Evolutionary conservation across 495 filamentous ascomycete species (phyloP).

Genomic region (Patellaria atrata): DNA sequence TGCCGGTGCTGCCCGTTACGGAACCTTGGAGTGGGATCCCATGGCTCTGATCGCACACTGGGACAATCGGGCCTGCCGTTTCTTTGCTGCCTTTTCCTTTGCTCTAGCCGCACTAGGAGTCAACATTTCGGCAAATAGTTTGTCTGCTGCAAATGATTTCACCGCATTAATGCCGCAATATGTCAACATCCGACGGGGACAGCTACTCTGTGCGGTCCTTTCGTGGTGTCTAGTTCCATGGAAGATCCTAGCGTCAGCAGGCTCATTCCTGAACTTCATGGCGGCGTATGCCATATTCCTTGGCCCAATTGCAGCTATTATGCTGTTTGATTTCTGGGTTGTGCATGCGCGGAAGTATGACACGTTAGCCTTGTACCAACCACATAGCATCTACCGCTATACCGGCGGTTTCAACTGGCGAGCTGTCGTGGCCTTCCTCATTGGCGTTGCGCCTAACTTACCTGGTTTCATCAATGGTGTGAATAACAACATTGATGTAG

Average conservation of each 20-base stretch:
- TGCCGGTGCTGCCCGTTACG: constrained; percentile 29
- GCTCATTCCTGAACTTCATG: constrained; percentile 46
- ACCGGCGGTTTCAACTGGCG: constrained; percentile 48
- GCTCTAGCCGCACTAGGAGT: constrained; percentile 41
- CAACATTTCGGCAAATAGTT: constrained; percentile 45
- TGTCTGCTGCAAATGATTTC: constrained; percentile 45
- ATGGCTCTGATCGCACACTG: constrained; percentile 37
- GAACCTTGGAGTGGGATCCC: constrained; percentile 41
- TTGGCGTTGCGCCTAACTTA: constrained; percentile 46
- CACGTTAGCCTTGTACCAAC: constrained; percentile 41
- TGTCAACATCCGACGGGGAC: constrained; percentile 43
- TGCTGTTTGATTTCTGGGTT: constrained; percentile 55
- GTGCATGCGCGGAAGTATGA: constrained; percentile 47
- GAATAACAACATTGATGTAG: constrained; percentile 31
- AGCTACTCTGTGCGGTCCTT: constrained; percentile 37
- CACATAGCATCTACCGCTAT: constrained; percentile 40
- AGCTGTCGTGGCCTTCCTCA: constrained; percentile 46
- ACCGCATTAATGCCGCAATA: constrained; percentile 42
- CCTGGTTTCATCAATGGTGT: constrained; percentile 43
- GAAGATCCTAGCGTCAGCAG: constrained; percentile 46
- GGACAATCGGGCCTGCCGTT: constrained; percentile 39
- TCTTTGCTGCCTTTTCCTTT: constrained; percentile 41
- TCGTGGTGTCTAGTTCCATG: constrained; percentile 46
- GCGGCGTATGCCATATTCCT: constrained; percentile 46
- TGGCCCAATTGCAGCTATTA: constrained; percentile 52